Percentiles rank a stretch among this genome's conserved stretches.
Conservation (phyloP, 2,329 filamentous ascomycete species). For the Cercospora berteroae region DNA sequence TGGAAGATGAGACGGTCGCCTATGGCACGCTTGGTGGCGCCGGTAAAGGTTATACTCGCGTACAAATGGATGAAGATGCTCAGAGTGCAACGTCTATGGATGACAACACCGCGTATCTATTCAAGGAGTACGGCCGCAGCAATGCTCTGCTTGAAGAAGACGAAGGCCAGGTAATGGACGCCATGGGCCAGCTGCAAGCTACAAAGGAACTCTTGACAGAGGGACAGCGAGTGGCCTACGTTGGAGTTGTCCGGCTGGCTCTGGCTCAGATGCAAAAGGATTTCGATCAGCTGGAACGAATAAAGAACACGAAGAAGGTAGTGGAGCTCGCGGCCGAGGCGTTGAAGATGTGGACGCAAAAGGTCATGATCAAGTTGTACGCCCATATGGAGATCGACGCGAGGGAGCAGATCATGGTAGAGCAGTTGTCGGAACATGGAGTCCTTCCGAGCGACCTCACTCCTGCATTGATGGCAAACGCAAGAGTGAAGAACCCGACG, state of each 20-base stretch:
- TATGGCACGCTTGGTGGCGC: constrained; percentile 82
- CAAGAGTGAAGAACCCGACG: constrained; percentile 81
- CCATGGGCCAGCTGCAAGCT: constrained; percentile 85
- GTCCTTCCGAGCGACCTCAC: constrained; percentile 82
- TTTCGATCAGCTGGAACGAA: constrained; percentile 60
- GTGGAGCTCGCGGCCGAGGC: constrained; percentile 69
- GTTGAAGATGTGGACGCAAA: constrained; percentile 94
- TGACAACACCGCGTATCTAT: constrained; percentile 93
- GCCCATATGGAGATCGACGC: constrained; percentile 93
- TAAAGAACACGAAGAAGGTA: constrained; percentile 69
- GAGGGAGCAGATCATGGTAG: constrained; percentile 96
- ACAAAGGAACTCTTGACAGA: constrained; percentile 95
- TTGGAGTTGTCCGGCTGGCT: constrained; percentile 80
- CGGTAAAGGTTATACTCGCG: constrained; percentile 90
- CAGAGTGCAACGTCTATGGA: constrained; percentile 95
- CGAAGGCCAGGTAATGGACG: constrained; percentile 75
- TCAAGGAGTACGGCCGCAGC: constrained; percentile 68
- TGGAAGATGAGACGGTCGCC: constrained; percentile 65
- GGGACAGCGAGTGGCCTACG: constrained; percentile 92
- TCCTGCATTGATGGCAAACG: constrained; percentile 83
- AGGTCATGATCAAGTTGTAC: constrained; percentile 95
- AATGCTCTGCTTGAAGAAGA: constrained; percentile 60
- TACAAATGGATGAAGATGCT: constrained; percentile 92
- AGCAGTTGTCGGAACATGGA: constrained; percentile 90
- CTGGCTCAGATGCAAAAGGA: constrained; percentile 75